Conservation (phyloP, 192 early-diverging fungal genomes). For the Paraglomus brasilianum region DNA sequence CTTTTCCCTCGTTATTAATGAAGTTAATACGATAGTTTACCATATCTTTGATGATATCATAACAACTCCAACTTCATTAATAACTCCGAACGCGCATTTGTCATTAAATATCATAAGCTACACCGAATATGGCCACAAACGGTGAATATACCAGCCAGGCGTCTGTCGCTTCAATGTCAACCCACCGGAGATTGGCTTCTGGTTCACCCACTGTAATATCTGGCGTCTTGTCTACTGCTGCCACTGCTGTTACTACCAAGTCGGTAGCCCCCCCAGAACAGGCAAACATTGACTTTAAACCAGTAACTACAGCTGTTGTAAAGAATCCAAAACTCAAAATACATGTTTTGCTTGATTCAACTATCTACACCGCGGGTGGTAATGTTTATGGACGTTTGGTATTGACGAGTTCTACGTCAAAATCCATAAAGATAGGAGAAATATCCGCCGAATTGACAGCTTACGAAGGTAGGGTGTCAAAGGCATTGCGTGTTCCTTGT, state of each 20-base stretch:
- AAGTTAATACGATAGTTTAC: too few relatives aligned
- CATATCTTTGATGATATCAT: too few relatives aligned
- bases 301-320: constrained; percentile 48
- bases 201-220: neutral
- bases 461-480: constrained; percentile 52
- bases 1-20: too few relatives aligned
- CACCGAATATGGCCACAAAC: too few relatives aligned
- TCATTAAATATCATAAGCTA: too few relatives aligned
- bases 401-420: constrained; percentile 43
- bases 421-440: constrained; percentile 57
- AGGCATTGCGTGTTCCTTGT: too few relatives aligned
- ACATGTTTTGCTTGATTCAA: constrained; percentile 56
- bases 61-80: too few relatives aligned
- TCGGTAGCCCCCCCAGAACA: constrained; percentile 14
- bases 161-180: too few relatives aligned
- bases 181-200: too few relatives aligned
- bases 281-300: constrained; percentile 53
- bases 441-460: constrained; percentile 61
- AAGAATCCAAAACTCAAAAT: constrained; percentile 63
- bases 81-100: too few relatives aligned
- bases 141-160: too few relatives aligned
- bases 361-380: constrained; percentile 58
- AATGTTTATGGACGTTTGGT: constrained; percentile 57
- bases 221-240: neutral
- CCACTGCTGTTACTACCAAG: neutral